phyloP scores from a whole-genome alignment of 352 stramenopile genomes.

The Discostella stelligera region DNA sequence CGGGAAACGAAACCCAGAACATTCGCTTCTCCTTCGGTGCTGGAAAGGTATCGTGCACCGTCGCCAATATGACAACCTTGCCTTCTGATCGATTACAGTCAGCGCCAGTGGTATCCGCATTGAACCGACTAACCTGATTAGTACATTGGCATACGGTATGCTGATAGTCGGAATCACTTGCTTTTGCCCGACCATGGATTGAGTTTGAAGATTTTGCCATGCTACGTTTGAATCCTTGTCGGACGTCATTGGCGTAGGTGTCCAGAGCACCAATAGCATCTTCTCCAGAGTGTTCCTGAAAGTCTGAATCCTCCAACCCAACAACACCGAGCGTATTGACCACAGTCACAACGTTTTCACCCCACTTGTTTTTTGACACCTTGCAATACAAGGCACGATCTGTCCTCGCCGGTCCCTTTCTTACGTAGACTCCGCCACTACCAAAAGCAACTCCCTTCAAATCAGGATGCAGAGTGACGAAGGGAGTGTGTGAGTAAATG shows the following conservation, averaged over 20 bases:
- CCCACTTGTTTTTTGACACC: slow-evolving; percentile 69
- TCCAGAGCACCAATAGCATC: slow-evolving; percentile 57
- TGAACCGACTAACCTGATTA: slow-evolving; percentile 65
- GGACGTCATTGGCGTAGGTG: slow-evolving; percentile 52
- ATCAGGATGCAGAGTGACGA: background rate
- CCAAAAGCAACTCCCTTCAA: slow-evolving; percentile 66
- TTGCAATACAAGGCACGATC: slow-evolving; percentile 76
- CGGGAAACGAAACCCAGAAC: slow-evolving; percentile 74
- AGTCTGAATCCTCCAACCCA: slow-evolving; percentile 57
- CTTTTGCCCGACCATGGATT: slow-evolving; percentile 44
- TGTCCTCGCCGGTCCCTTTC: slow-evolving; percentile 75
- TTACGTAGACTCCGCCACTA: slow-evolving; percentile 66
- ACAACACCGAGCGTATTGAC: slow-evolving; percentile 69
- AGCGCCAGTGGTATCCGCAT: slow-evolving; percentile 71
- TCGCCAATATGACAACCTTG: slow-evolving; percentile 80
- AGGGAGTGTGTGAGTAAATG: background rate
- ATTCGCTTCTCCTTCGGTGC: slow-evolving; percentile 55
- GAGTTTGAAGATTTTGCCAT: slow-evolving; percentile 62
- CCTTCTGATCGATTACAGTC: slow-evolving; percentile 78
- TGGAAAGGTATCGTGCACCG: slow-evolving; percentile 78
- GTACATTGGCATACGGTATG: slow-evolving; percentile 56
- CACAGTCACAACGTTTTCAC: slow-evolving; percentile 62
- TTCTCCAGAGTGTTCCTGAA: slow-evolving; percentile 42
- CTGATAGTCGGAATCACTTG: slow-evolving; percentile 64
- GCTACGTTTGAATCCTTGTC: slow-evolving; percentile 37